Conservation (phyloP, 208 protist genomes). For the Borovskyia barvae region DNA sequence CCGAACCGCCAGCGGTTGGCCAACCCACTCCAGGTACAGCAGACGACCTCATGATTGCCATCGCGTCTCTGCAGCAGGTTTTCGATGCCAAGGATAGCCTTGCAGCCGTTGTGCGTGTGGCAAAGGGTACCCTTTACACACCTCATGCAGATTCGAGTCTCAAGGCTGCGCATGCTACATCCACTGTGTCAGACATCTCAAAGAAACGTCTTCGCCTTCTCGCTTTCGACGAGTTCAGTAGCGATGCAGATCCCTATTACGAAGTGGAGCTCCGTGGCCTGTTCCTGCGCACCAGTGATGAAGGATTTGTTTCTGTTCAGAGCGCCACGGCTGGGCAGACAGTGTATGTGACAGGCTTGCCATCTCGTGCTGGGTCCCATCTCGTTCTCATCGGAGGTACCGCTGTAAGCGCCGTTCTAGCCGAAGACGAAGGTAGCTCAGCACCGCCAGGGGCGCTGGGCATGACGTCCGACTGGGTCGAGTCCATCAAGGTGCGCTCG, state of each 20-base stretch:
- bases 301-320: constrained; percentile 53
- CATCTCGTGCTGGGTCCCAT: constrained; percentile 48
- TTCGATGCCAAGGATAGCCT: constrained; percentile 35
- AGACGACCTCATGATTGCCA: constrained; percentile 29
- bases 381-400: constrained; percentile 52
- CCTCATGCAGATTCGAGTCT: too few species aligned
- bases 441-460: neutral
- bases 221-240: constrained; percentile 68
- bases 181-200: neutral
- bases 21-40: neutral
- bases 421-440: constrained; percentile 25
- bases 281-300: constrained; percentile 41
- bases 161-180: neutral
- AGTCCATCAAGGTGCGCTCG: constrained; percentile 38
- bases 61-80: constrained; percentile 56
- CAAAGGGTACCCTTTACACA: constrained; percentile 47
- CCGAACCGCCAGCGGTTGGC: neutral
- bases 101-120: constrained; percentile 65
- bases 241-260: constrained; percentile 66
- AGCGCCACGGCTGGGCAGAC: constrained; percentile 62
- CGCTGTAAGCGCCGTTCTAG: constrained; percentile 32
- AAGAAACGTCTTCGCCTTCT: constrained; percentile 20
- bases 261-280: constrained; percentile 37
- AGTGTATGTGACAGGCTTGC: constrained; percentile 56
- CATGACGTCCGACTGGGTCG: constrained; percentile 38